Conservation (phyloP, 108 stramenopile species). For the Parmales sp. region DNA sequence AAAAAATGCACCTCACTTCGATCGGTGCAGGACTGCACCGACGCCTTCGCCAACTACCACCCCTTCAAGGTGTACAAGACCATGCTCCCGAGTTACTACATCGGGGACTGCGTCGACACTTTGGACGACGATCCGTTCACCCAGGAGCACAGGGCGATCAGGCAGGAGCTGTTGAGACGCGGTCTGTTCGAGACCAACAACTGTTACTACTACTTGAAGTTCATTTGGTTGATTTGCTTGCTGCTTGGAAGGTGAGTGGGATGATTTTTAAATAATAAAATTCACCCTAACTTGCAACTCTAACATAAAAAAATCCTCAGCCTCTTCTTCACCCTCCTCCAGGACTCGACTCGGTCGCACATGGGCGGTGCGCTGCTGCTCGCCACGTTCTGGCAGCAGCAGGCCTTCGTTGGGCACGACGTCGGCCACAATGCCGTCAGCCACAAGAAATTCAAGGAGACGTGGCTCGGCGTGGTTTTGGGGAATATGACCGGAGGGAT, state of each 20-base stretch:
- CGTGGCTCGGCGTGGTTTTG: conserved; percentile 34
- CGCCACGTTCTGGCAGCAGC: conserved; percentile 77
- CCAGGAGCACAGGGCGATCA: conserved; percentile 40
- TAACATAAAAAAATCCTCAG: too few relatives aligned
- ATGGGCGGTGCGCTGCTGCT: conserved; percentile 28
- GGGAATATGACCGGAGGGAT: conserved; percentile 63
- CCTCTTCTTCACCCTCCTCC: background rate
- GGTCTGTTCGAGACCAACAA: conserved; percentile 31
- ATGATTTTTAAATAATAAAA: too few relatives aligned
- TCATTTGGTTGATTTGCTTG: conserved; percentile 15
- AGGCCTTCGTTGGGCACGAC: conserved; percentile 83
- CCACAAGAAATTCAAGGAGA: conserved; percentile 46
- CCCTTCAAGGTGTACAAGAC: conserved; percentile 37
- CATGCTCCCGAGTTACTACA: conserved; percentile 43
- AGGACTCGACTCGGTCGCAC: conserved; percentile 13
- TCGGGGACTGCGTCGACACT: conserved; percentile 42
- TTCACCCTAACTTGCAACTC: too few relatives aligned
- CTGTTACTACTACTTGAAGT: conserved; percentile 23
- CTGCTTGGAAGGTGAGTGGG: too few relatives aligned
- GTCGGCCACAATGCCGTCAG: conserved; percentile 66
- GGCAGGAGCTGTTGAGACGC: conserved; percentile 28
- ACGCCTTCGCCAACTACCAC: conserved; percentile 56
- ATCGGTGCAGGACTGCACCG: conserved; percentile 65
- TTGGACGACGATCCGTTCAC: conserved; percentile 29
- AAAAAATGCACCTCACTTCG: too few relatives aligned